Evolutionary conservation across 495 filamentous ascomycete species (phyloP), one percentile per base, ranked within the genome.

Genomic region (Sphaerosporella brunnea): DNA sequence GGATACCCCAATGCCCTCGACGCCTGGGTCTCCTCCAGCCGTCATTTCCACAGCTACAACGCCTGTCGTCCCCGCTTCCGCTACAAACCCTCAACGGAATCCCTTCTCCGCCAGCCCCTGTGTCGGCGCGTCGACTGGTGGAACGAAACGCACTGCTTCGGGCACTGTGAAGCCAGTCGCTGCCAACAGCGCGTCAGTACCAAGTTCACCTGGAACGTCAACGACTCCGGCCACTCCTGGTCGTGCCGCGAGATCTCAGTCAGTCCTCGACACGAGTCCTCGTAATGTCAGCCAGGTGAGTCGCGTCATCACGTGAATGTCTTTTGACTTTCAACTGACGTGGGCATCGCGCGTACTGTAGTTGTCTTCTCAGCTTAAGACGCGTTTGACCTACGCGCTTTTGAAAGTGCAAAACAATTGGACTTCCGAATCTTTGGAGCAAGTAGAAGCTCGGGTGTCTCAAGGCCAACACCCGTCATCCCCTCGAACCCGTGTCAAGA

Each of bases 391-490:
- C 9, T 82, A 83, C 61, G 79, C 80, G 34, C 73, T 78, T 47
- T 68, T 79, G 50, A 82, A 82, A 55, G 69, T 84, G 23, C 73
- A 84, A 63, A 74, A 82, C 53, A 76, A 73, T 45, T 75, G 77
- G 63, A 70, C 78, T 56, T 68, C 68, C 25, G 69, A 68, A 46
- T 69, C 61, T 23, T 52, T 72, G 28, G 65, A 66, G 36, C 68
- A 78, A 51, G 58, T 73, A 30, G 70, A 78, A 44, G 56, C 67
- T 28, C 65, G 68, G 13, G 60, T 73, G 35, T 66, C 70, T 5
- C 67, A 55, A 47, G 49, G 56, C n/a, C 56, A 71, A 37, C 65
- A 64, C 32, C 53, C 53, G 24, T 61, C 63, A 15, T 63, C 67
- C 15, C 55, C 53, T 54, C 49, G 41, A 42, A 15, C 57, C 50